Conservation (phyloP, 345 rosid species). For the Eucalyptus marginata region DNA sequence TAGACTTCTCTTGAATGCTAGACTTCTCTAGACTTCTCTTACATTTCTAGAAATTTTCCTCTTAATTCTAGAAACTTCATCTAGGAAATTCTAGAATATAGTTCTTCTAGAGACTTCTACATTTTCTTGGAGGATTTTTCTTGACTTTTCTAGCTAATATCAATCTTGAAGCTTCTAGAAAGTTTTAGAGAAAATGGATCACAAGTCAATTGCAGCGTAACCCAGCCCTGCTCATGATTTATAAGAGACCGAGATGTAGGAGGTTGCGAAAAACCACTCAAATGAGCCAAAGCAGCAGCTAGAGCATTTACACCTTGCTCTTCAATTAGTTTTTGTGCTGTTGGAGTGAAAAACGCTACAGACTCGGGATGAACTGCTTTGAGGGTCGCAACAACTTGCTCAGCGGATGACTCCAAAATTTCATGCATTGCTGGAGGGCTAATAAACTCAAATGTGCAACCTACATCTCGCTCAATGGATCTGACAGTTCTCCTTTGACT, state of each 20-base stretch:
- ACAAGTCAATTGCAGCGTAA: too few relatives aligned
- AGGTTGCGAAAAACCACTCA: slow-evolving; percentile 87
- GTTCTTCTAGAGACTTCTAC: too few relatives aligned
- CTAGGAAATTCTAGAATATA: too few relatives aligned
- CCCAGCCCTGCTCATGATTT: slow-evolving; percentile 92
- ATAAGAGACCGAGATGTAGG: slow-evolving; percentile 93
- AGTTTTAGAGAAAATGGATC: too few relatives aligned
- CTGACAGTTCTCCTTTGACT: slow-evolving; percentile 86
- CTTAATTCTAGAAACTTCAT: too few relatives aligned
- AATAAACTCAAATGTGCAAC: slow-evolving; percentile 80
- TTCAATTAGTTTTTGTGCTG: slow-evolving; percentile 63
- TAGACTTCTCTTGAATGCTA: too few relatives aligned
- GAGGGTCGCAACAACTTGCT: slow-evolving; percentile 77
- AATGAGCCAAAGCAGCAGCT: slow-evolving; percentile 90
- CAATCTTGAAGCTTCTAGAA: too few relatives aligned
- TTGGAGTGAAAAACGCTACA: slow-evolving; percentile 58
- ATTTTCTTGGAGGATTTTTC: too few relatives aligned
- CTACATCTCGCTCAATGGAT: slow-evolving; percentile 87
- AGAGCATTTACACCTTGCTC: slow-evolving; percentile 83
- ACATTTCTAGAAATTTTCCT: too few relatives aligned
- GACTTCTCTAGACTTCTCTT: too few relatives aligned
- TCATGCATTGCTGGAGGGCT: slow-evolving; percentile 73
- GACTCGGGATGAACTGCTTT: slow-evolving; percentile 88
- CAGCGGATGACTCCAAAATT: slow-evolving; percentile 77
- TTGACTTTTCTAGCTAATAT: too few relatives aligned